Conservation (phyloP, 257 asterid genomes). For the Marsdenia floribunda region DNA sequence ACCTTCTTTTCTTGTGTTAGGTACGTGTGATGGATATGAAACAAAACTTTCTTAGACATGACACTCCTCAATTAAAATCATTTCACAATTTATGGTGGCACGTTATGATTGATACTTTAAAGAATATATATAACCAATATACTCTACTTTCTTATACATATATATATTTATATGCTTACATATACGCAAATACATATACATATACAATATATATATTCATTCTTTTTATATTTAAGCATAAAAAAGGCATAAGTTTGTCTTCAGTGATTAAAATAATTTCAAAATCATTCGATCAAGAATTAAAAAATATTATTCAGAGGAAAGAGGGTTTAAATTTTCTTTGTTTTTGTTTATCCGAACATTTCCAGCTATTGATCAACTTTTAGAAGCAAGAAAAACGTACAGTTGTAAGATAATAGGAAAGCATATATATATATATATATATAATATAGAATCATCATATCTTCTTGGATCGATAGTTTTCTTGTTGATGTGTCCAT, state of each 20-base stretch:
- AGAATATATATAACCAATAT: not conserved
- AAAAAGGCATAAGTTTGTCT: not conserved
- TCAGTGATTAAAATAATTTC: too few species aligned
- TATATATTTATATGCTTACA: not conserved
- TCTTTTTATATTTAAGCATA: too few species aligned
- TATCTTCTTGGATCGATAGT: not conserved
- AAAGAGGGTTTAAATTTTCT: not conserved
- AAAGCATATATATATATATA: too few species aligned
- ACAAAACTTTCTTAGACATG: conserved; percentile 19
- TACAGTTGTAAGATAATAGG: not conserved
- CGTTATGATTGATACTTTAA: not conserved
- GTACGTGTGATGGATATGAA: conserved; percentile 26
- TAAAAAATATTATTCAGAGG: not conserved
- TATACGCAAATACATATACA: too few species aligned
- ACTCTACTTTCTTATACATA: not conserved
- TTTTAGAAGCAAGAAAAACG: not conserved
- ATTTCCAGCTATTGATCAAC: not conserved
- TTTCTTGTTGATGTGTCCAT: not conserved
- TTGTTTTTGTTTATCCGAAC: not conserved
- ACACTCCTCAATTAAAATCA: conserved; percentile 15
- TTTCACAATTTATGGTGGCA: conserved; percentile 21
- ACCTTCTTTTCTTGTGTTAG: conserved; percentile 20
- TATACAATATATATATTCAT: too few species aligned
- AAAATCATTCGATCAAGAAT: too few species aligned
- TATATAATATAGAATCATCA: not conserved